phyloP scores from a whole-genome alignment of 1,284 basidiomycete genomes.

The Rhodofomes roseus region DNA sequence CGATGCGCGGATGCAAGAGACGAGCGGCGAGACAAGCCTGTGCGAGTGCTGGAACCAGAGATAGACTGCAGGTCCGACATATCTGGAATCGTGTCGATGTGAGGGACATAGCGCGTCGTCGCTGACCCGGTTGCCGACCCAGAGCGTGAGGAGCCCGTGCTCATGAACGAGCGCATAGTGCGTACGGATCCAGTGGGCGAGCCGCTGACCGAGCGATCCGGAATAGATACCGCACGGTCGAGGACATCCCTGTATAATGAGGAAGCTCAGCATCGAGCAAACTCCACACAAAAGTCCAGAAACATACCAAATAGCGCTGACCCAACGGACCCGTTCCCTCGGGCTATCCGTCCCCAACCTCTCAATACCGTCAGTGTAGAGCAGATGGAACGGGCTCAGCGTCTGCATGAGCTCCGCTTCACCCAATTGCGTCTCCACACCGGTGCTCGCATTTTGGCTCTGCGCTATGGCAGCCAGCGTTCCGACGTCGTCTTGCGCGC shows the following conservation, averaged over 20 bases:
- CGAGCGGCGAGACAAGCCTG: constrained; percentile 34
- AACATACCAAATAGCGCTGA: constrained; percentile 78
- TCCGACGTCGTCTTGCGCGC: constrained; percentile 78
- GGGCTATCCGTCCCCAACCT: constrained; percentile 80
- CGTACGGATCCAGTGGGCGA: constrained; percentile 72
- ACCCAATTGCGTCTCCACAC: constrained; percentile 41
- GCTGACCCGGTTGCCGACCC: constrained; percentile 50
- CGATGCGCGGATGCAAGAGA: constrained; percentile 55
- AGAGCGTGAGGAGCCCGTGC: constrained; percentile 29
- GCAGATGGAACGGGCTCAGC: constrained; percentile 83
- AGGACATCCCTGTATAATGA: constrained; percentile 58
- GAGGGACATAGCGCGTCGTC: constrained; percentile 70
- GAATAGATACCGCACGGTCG: constrained; percentile 46
- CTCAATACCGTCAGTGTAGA: constrained; percentile 86
- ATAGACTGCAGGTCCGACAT: constrained; percentile 52
- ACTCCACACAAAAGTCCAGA: constrained; percentile 8
- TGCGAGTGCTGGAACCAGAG: constrained; percentile 38
- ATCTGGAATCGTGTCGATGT: constrained; percentile 61
- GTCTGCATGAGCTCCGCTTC: constrained; percentile 50
- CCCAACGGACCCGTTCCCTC: constrained; percentile 82
- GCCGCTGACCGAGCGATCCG: constrained; percentile 47
- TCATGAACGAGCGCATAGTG: constrained; percentile 57
- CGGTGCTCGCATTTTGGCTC: constrained; percentile 41
- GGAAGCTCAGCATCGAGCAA: constrained; percentile 5
- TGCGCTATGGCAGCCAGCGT: constrained; percentile 72